Evolutionary conservation across 176 grass and related monocot species (phyloP), one percentile per base, ranked within the genome.

Genomic region (Elymus sibiricus): DNA sequence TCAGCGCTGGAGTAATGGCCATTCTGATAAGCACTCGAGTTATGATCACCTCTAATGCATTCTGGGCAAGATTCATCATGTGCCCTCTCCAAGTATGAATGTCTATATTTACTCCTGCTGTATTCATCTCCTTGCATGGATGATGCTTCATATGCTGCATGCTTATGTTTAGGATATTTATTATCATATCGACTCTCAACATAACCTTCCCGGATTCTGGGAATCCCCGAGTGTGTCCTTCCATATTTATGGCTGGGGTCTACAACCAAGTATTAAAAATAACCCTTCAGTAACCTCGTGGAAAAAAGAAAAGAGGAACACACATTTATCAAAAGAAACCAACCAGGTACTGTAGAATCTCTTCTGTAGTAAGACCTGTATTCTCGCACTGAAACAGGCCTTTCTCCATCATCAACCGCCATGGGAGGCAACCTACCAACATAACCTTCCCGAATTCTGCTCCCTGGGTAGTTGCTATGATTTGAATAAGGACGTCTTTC

Each of bases 321-420:
- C 76, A 40, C 55, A 84, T 83, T 86, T 87, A 63, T 5, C 40
- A 81, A 70, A 51, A 5, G 46, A 82, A 80, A 83, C 81, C 8
- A 72, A 92, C 91, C 91, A 92, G 85, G 28, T 37, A 35, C 62
- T 81, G 81, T 27, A 87, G 76, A 87, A 81, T 92, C 84, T 51
- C 87, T 90, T 84, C 70, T 76, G 80, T 82, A 84, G 42, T 84
- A 84, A 59, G 40, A 77, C 44, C 81, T 87, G 70, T 84, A 46
- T 78, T 84, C 87, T 80, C 84, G 47, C 55, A 61, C n/a, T 62
- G 87, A 83, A 69, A 82, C 10, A 77, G 32, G 40, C 76, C 87
- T 83, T 32, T 89, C 87, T 80, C 76, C 80, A 89, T 59, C 84
- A 90, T 87, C 49, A 78, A 63, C 38, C 1, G 63, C 64, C 74